These are phyloP conservation scores for Heracleum sosnowskyi DNA, from an alignment of 129 eudicot species.

Conservation along the genomic window DNA sequence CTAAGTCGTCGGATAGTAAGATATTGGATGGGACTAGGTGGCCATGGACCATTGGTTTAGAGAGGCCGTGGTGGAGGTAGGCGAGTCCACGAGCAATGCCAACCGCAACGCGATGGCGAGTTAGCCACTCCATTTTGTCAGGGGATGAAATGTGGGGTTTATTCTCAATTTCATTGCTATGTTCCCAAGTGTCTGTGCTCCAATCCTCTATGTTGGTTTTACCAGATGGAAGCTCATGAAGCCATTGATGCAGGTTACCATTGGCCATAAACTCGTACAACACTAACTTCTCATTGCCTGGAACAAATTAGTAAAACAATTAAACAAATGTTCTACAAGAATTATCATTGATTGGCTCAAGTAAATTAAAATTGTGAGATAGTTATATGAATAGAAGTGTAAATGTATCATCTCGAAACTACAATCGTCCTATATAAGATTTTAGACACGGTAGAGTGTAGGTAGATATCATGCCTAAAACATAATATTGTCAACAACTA, in stretches of 20 bases:
- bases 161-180: conserved; percentile 21
- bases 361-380: not conserved
- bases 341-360: not conserved
- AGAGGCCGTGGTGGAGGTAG: conserved; percentile 83
- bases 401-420: not conserved
- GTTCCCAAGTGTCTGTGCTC: conserved; percentile 94
- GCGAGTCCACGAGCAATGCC: conserved; percentile 99
- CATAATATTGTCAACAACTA: not conserved
- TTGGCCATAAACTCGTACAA: conserved; percentile 26
- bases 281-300: conserved; percentile 81
- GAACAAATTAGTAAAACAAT: not conserved
- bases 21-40: conserved; percentile 76
- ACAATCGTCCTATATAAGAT: not conserved
- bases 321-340: not conserved
- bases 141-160: conserved; percentile 31
- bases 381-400: too few relatives aligned
- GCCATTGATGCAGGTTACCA: conserved; percentile 90
- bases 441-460: not conserved
- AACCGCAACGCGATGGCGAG: conserved; percentile 25
- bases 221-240: conserved; percentile 89
- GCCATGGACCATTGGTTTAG: conserved; percentile 77
- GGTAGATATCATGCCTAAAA: not conserved
- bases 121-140: conserved; percentile 66
- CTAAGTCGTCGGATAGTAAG: conserved; percentile 61
- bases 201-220: conserved; percentile 75